Base-by-base conservation (phyloP, 805 yeast species). In the Saccharomycopsis microspora region DNA sequence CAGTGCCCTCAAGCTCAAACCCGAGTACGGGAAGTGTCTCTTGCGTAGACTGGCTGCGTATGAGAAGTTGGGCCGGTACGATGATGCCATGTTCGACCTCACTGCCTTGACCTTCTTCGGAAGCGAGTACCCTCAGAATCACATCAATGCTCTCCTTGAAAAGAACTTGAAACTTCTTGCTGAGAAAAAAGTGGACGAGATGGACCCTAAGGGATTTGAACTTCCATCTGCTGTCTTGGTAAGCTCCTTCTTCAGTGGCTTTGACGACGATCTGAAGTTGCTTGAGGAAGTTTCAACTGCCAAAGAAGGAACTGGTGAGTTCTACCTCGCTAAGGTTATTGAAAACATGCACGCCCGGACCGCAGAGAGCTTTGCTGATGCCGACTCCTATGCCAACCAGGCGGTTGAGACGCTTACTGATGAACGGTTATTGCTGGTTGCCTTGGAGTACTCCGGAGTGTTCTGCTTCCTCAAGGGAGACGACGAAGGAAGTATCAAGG, bases 21-120 rank as follows among this genome's bases (percentile, higher is more conserved):
- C 95, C 8, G 90, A 84, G 62, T 90, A 93, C 68, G 70, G 85
- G 59, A 93, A 93, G 70, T 93, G 97, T 65, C 71, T 88, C 54
- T 70, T 86, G 59, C 86, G 99, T 68, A 83, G 98, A 66, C 96
- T 96, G 34, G 78, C 82, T 56, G 95, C 97, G 33, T 82, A 83
- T 63, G 98, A 93, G 69, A 75, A 78, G 55, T 65, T 87, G 53
- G 95, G 78, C 57, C 70, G 74, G 55, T 88, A 75, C 65, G 76
- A 78, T 42, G 95, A 89, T 50, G 89, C 98, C 41, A 81, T 87
- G 77, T 80, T 82, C 64, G 98, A 93, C 66, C 75, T 85, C 64
- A 89, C 97, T 46, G 88, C 94, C 3, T 75, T 89, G 57, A 81
- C 95, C 44, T 76, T 93, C 51, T 77, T 80, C 62, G 93, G 93